Evolutionary conservation across 176 grass and related monocot species (phyloP).

Genomic region (Bonia amplexicaulis): DNA sequence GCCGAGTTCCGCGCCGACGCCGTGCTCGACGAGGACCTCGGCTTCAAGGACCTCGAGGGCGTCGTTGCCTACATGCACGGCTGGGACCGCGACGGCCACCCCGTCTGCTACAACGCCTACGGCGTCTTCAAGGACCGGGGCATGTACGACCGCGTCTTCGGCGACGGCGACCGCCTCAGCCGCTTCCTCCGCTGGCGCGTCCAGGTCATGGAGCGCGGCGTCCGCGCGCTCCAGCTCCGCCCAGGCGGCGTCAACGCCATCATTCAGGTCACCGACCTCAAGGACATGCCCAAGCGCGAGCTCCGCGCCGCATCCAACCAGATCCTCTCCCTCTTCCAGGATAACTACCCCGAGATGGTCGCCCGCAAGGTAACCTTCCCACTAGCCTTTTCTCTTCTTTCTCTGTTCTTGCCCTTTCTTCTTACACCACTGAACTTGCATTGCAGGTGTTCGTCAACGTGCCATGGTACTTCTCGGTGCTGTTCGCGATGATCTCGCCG

Average conservation of each 20-base stretch:
- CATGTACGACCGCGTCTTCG: slow-evolving; percentile 79
- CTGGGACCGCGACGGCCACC: slow-evolving; percentile 74
- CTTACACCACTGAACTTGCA: neutral
- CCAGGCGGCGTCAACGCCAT: slow-evolving; percentile 88
- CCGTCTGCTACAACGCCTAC: slow-evolving; percentile 95
- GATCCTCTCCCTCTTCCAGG: slow-evolving; percentile 93
- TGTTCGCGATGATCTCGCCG: slow-evolving; percentile 84
- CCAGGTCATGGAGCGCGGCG: slow-evolving; percentile 92
- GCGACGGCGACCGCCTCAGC: slow-evolving; percentile 65
- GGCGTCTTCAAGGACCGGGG: slow-evolving; percentile 70
- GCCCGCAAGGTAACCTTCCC: slow-evolving; percentile 60
- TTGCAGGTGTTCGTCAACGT: slow-evolving; percentile 89
- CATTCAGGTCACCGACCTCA: slow-evolving; percentile 93
- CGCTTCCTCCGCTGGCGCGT: slow-evolving; percentile 94
- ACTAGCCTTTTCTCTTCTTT: neutral
- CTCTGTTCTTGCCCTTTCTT: neutral
- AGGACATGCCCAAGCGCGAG: slow-evolving; percentile 93
- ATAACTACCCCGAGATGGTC: slow-evolving; percentile 98
- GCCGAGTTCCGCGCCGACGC: slow-evolving; percentile 73
- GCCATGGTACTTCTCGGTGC: slow-evolving; percentile 92
- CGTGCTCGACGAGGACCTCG: slow-evolving; percentile 70
- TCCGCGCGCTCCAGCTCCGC: slow-evolving; percentile 67
- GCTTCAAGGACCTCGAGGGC: slow-evolving; percentile 92
- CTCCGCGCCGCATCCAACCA: slow-evolving; percentile 80
- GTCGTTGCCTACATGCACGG: slow-evolving; percentile 91